Base-by-base conservation (phyloP, 2,329 filamentous ascomycete species). In the Ophiostoma piceae region DNA sequence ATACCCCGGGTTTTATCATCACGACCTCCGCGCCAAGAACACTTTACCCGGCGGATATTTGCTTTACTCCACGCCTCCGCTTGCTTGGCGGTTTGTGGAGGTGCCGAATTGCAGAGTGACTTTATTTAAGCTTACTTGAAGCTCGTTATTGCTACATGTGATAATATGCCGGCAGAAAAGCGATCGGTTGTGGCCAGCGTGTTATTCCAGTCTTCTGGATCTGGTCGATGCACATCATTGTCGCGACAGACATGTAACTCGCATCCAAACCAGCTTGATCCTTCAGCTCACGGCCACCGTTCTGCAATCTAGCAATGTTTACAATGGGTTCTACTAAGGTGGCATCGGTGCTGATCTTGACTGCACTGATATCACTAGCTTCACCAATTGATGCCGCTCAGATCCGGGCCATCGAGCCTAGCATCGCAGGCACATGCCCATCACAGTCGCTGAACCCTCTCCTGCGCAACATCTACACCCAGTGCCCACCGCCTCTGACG, bases 11-110 rank as follows among this genome's bases (percentile, higher is more conserved):
- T 57, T 26, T 3, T 57, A 26, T 22, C 22, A 57, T 57, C 51
- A 57, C n/a, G 51, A 57, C 51, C 51, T 57, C 51, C n/a, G 51
- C 19, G 51, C 51, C 51, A 57, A 57, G 22, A 57, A 57, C 51
- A 57, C 22, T 57, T 57, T 57, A 57, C 51, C 51, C 51, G 51
- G 51, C 51, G 51, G 22, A 57, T 57, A 57, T 57, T 57, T 57
- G 51, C 16, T 8, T 57, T 57, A 57, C 6, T 57, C 51, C 51
- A 57, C 11, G 51, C 51, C 51, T 57, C 51, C 51, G 51, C 51
- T 26, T 57, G 8, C 51, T 57, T 57, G 51, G 51, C 51, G 3
- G 14, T 57, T 12, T 57, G 51, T 57, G 51, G 51, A 26, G 51
- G 51, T 57, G 51, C 51, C 51, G 51, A 22, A 26, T 57, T 26